Conservation (phyloP, 23 red algal species). For the Agarophyton chilense region DNA sequence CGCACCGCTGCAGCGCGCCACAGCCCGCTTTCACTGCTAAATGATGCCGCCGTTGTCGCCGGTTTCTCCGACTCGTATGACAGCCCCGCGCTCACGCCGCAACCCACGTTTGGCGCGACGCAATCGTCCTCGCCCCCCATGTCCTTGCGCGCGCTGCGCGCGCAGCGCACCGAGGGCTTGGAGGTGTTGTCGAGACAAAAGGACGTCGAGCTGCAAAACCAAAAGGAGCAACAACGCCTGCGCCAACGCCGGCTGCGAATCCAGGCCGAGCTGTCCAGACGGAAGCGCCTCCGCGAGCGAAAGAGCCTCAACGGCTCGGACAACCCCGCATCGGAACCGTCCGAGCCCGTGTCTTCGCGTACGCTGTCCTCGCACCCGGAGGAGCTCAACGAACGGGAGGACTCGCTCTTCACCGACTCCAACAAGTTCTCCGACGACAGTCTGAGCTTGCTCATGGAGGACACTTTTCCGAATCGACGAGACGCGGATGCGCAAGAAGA, state of each 20-base stretch:
- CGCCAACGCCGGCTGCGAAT: slow-evolving; percentile 44
- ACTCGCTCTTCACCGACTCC: slow-evolving; percentile 24
- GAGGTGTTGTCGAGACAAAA: background rate
- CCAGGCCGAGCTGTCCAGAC: slow-evolving; percentile 47
- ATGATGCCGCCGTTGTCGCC: background rate
- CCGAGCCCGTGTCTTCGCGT: slow-evolving; percentile 26
- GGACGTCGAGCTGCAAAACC: slow-evolving; percentile 16
- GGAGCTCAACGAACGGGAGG: background rate
- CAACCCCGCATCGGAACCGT: background rate
- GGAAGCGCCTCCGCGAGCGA: slow-evolving; percentile 34
- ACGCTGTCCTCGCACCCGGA: slow-evolving; percentile 32
- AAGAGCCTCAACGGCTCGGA: slow-evolving; percentile 26
- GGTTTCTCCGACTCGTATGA: background rate
- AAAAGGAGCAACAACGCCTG: slow-evolving; percentile 60
- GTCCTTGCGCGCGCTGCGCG: background rate
- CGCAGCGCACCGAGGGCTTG: background rate
- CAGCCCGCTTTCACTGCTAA: background rate
- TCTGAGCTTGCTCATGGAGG: slow-evolving; percentile 20
- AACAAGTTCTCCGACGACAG: slow-evolving; percentile 55
- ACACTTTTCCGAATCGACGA: slow-evolving; percentile 33
- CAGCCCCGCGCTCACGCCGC: slow-evolving; percentile 6
- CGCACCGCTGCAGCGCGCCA: background rate
- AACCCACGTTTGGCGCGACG: slow-evolving; percentile 11
- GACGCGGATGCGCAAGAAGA: slow-evolving; percentile 59
- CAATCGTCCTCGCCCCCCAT: background rate